Evolutionary conservation across 2,329 filamentous ascomycete species (phyloP).

Genomic region (Emmonsia crescens): DNA sequence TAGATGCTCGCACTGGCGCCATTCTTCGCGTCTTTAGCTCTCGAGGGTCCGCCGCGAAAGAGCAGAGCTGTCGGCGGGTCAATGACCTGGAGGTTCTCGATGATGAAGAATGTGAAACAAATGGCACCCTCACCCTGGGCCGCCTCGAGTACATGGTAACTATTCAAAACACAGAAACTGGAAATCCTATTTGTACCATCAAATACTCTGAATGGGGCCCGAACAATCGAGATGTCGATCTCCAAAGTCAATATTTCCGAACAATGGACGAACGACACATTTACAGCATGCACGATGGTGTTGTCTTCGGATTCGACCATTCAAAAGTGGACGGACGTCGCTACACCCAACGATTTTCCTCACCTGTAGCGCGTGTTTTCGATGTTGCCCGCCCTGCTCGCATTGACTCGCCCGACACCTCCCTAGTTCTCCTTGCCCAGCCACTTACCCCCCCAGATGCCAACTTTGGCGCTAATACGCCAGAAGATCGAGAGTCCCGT

Average conservation of each 20-base stretch:
- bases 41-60: constrained; percentile 56
- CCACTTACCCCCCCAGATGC: constrained; percentile 53
- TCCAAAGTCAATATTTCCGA: constrained; percentile 67
- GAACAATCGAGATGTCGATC: constrained; percentile 81
- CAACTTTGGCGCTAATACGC: constrained; percentile 25
- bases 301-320: constrained; percentile 69
- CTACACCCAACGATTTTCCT: constrained; percentile 59
- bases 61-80: constrained; percentile 63
- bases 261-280: constrained; percentile 85
- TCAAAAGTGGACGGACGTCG: constrained; percentile 44
- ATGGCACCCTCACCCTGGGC: constrained; percentile 70
- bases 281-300: constrained; percentile 74
- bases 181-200: constrained; percentile 72
- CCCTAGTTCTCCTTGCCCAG: constrained; percentile 77
- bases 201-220: constrained; percentile 91
- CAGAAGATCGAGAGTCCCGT: constrained; percentile 47
- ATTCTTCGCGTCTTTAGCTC: constrained; percentile 78
- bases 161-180: constrained; percentile 65
- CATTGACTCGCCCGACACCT: constrained; percentile 54
- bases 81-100: constrained; percentile 48
- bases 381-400: constrained; percentile 69
- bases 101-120: constrained; percentile 65
- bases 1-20: constrained; percentile 75
- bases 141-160: constrained; percentile 82
- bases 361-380: constrained; percentile 78